phyloP scores from a whole-genome alignment of 2,329 filamentous ascomycete species.

The Zasmidium cellare region DNA sequence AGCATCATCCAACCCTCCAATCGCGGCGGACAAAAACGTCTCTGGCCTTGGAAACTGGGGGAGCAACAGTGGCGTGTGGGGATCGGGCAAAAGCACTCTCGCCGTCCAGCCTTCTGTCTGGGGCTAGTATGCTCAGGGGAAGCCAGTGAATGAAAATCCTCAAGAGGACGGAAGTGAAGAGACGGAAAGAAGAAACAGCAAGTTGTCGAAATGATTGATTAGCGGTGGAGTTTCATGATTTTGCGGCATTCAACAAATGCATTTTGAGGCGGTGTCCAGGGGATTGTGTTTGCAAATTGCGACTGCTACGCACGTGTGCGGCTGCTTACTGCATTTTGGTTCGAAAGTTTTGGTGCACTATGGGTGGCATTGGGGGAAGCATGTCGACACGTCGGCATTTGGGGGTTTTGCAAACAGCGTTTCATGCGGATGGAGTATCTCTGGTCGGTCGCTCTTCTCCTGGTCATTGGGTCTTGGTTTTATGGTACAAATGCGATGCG shows the following conservation, averaged over 20 bases:
- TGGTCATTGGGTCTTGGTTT: background rate
- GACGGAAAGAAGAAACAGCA: background rate
- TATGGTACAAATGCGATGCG: conserved; percentile 9
- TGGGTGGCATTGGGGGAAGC: background rate
- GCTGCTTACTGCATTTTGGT: background rate
- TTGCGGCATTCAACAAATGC: conserved; percentile 1
- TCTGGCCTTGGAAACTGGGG: conserved; percentile 66
- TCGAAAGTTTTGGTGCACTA: background rate
- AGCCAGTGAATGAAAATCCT: background rate
- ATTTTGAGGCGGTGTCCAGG: background rate
- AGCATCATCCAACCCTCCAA: conserved; percentile 58
- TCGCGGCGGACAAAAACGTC: conserved; percentile 45
- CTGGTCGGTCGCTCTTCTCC: background rate
- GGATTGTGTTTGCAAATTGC: background rate
- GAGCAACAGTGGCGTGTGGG: conserved; percentile 80
- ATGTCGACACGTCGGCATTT: background rate
- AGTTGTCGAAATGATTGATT: conserved; percentile 1
- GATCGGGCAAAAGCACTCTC: conserved; percentile 70
- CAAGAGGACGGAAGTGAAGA: background rate
- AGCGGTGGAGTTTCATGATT: conserved; percentile 5
- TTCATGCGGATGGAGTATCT: conserved; percentile 1
- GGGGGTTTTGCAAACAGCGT: background rate
- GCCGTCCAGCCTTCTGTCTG: conserved; percentile 91
- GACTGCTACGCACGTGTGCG: background rate
- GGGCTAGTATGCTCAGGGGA: conserved; percentile 59